These are phyloP conservation scores for Pythium diclinum DNA, from an alignment of 352 stramenopile genomes.

Conservation along the genomic window DNA sequence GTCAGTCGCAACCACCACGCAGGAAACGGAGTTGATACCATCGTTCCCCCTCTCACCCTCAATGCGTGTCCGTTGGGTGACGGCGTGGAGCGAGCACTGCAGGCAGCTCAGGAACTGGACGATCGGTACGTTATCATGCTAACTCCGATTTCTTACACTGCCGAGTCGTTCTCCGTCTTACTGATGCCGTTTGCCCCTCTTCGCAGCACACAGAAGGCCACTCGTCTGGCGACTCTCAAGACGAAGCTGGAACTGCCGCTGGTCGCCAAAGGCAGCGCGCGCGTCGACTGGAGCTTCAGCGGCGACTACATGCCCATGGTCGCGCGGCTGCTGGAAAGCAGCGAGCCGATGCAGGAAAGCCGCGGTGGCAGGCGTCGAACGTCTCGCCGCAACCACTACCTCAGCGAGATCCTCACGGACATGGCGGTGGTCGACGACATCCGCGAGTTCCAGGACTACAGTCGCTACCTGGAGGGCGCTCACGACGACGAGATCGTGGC, in stretches of 20 bases:
- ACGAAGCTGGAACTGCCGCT: slow-evolving; percentile 35
- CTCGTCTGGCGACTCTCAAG: slow-evolving; percentile 33
- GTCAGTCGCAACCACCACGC: not conserved
- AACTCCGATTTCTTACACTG: not conserved
- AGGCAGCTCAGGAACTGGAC: not conserved
- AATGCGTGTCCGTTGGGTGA: slow-evolving; percentile 11
- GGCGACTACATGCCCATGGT: slow-evolving; percentile 78
- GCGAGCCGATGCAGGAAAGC: slow-evolving; percentile 47
- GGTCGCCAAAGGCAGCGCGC: slow-evolving; percentile 25
- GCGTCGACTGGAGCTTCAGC: slow-evolving; percentile 38
- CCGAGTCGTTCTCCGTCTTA: not conserved
- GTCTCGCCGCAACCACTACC: slow-evolving; percentile 74
- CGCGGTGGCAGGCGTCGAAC: slow-evolving; percentile 37
- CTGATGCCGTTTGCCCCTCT: not conserved
- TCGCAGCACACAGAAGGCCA: slow-evolving; percentile 18
- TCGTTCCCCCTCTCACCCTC: slow-evolving; percentile 3
- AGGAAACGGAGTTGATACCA: not conserved
- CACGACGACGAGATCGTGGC: slow-evolving; percentile 52
- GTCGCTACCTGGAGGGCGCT: not conserved
- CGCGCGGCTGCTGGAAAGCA: slow-evolving; percentile 43
- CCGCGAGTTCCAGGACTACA: slow-evolving; percentile 14
- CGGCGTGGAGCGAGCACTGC: slow-evolving; percentile 12
- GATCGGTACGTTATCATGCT: slow-evolving; percentile 6
- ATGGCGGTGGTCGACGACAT: slow-evolving; percentile 61
- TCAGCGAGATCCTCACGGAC: slow-evolving; percentile 68